Evolutionary conservation across 148 eudicot species (phyloP), one percentile per base, ranked within the genome.

Genomic region (Chenopodium album): DNA sequence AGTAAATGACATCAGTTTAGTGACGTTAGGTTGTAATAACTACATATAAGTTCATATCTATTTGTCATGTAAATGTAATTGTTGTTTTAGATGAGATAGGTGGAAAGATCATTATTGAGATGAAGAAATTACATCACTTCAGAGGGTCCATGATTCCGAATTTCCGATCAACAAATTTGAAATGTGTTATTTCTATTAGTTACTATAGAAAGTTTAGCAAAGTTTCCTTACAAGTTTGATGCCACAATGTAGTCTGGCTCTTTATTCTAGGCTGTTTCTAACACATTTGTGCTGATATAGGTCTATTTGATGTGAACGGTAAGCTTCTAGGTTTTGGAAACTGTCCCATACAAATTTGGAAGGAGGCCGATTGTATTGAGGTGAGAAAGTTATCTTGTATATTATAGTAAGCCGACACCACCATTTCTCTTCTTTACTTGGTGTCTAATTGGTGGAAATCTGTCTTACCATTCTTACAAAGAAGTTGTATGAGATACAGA

Each of bases 331-430:
- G 97, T 84, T 91, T 84, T 84, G 88, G 93, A 71, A 92, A 93
- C 87, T 90, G 96, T 85, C 97, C 99, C 4, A 94, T 97, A 87
- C 98, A 94, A 89, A 97, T 97, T 23, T 97, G 99, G 99, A 97
- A 97, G 85, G 97, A 97, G 56, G 92, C 89, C 76, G 93, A 94
- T 60, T 97, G 98, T 82, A 87, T 97, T 81, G 99, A 97, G 98
- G 99, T 97, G 82, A 83, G 86, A 69, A 75, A n/a, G 4, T 48
- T 72, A 64, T 72, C 74, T 44, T 59, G 16, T 20, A 77, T 13
- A 47, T 77, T 4, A 63, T 13, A 50, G 29, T 47, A 10, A 54
- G 19, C 46, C 77, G 4, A 54, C 0, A 7, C 8, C 44, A 29
- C 54, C 23, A 76, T 59, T 76, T 56, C 48, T 63, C 7, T 72